These are phyloP conservation scores for Moesziomyces antarcticus DNA, from an alignment of 1,284 basidiomycete genomes.

Conservation along the genomic window DNA sequence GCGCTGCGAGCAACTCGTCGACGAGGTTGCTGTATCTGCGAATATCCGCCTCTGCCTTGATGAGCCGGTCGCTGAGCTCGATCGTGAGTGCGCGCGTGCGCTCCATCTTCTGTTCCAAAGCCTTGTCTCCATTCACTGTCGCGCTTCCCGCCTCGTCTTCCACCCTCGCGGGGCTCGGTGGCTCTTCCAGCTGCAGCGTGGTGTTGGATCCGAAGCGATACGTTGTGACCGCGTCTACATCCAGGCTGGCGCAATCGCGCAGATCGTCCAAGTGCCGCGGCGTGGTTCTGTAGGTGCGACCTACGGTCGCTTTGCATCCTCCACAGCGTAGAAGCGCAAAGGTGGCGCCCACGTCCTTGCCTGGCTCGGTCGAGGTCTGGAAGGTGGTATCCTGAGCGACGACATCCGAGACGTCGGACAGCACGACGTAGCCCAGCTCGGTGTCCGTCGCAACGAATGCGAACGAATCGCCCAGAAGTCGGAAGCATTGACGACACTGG, in stretches of 20 bases:
- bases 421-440: conserved; percentile 49
- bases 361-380: conserved; percentile 32
- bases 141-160: neutral
- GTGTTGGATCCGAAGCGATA: conserved; percentile 34
- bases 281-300: conserved; percentile 48
- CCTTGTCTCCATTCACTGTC: conserved; percentile 1
- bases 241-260: conserved; percentile 41
- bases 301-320: conserved; percentile 29
- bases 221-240: conserved; percentile 31
- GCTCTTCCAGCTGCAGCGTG: conserved; percentile 15
- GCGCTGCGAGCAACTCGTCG: conserved; percentile 7
- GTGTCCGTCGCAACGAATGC: conserved; percentile 46
- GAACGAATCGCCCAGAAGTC: conserved; percentile 47
- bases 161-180: neutral
- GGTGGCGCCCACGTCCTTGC: conserved; percentile 42
- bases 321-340: conserved; percentile 42
- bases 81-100: conserved; percentile 35
- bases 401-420: conserved; percentile 36
- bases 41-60: conserved; percentile 37
- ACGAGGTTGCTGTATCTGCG: conserved; percentile 17
- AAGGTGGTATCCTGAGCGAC: conserved; percentile 24
- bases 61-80: conserved; percentile 36
- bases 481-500: conserved; percentile 46
- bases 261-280: conserved; percentile 44
- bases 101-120: conserved; percentile 29